Evolutionary conservation across 1,139 yeast genomes (phyloP).

Genomic region (Yamadazyma spencermartinsiae): DNA sequence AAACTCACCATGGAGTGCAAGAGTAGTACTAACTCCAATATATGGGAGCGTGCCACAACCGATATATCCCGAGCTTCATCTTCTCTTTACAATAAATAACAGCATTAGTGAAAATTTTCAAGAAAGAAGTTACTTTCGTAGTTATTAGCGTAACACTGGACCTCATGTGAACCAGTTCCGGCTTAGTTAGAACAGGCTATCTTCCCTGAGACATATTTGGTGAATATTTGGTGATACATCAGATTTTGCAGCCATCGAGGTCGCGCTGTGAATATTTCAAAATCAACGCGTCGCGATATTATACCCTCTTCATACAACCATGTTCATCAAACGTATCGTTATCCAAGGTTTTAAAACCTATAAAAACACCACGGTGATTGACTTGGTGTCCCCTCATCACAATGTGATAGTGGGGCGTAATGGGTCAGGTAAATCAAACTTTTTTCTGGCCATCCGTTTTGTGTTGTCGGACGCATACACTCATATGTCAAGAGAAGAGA

Average conservation of each 20-base stretch:
- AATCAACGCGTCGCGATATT: neutral
- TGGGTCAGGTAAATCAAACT: slow-evolving; percentile 96
- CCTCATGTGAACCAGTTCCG: too few relatives aligned
- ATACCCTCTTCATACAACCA: slow-evolving; percentile 11
- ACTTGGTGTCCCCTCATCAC: slow-evolving; percentile 73
- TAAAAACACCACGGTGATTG: slow-evolving; percentile 78
- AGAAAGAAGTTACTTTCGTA: too few relatives aligned
- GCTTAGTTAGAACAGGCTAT: too few relatives aligned
- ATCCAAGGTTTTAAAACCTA: slow-evolving; percentile 96
- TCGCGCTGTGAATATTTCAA: too few relatives aligned
- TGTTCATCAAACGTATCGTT: slow-evolving; percentile 51
- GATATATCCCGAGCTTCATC: too few relatives aligned
- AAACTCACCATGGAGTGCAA: slow-evolving; percentile 8
- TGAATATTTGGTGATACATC: too few relatives aligned
- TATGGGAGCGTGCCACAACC: too few relatives aligned
- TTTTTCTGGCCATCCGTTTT: slow-evolving; percentile 93
- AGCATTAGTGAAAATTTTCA: too few relatives aligned
- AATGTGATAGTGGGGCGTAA: slow-evolving; percentile 94
- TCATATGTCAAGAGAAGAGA: slow-evolving; percentile 83
- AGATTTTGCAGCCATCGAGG: too few relatives aligned
- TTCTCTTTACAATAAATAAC: too few relatives aligned
- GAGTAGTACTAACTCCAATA: neutral
- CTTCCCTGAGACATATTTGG: too few relatives aligned
- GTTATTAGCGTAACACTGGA: too few relatives aligned
- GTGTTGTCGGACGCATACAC: slow-evolving; percentile 90